Base-by-base conservation (phyloP, 192 early-diverging fungal species). In the Coemansia sp. region DNA sequence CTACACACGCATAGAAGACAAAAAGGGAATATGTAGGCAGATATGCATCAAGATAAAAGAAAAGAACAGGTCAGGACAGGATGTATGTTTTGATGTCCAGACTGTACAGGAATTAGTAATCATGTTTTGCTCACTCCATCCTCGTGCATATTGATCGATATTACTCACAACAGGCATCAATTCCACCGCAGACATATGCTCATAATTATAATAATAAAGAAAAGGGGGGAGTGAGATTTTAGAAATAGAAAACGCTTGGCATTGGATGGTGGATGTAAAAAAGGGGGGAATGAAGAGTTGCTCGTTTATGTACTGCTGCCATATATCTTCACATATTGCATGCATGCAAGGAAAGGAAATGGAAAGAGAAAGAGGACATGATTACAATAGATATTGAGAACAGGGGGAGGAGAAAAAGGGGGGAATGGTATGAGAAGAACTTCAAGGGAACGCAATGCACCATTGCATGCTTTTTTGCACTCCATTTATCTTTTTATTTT, bases 1-100 rank as follows among this genome's bases (percentile, higher is more conserved):
- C 73, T 74, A 74, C 55, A 65, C 5, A 15, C 19, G 39, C 40
- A 60, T 46, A 18, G 39, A 37, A 21, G 15, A 62, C 18, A 19
- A 6, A 8, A 18, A 22, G n/a, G n/a, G n/a, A n/a, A n/a, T n/a
- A n/a, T n/a, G n/a, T n/a, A n/a, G n/a, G n/a, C n/a, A n/a, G n/a
- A n/a, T n/a, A n/a, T n/a, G n/a, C n/a, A n/a, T 10, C 45, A 15
- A 46, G 45, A 46, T 46, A 10, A 46, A 8, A 46, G 45, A 8
- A 46, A 46, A 46, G 15, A 46, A 46, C 45, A 46, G 45, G 45
- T 8, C 45, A 46, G 45, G 13, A 48, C 41, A 11, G 41, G 41
- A 8, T 42, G 41, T 42, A 11, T 42, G 41, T 6, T 6, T 42
- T 42, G 41, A 11, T 8, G 41, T 11, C 41, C 7, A n/a, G 21